Evolutionary conservation across 1,284 basidiomycete species (phyloP).

Genomic region (Phlebopus sp.): DNA sequence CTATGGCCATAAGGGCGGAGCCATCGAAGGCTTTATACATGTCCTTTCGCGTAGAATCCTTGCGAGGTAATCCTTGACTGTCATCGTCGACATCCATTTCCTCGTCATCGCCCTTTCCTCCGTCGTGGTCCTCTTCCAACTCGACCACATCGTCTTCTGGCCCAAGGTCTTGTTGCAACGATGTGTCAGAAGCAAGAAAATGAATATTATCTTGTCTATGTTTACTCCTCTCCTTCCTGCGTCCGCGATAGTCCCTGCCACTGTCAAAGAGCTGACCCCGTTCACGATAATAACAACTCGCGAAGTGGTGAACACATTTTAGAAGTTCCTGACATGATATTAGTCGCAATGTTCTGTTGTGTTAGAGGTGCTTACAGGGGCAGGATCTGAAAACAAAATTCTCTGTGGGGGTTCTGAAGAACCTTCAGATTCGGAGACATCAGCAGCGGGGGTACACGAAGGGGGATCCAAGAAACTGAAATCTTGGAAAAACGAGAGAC

Average conservation of each 20-base stretch:
- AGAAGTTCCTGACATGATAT: slow-evolving; percentile 54
- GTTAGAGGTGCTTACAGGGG: slow-evolving; percentile 41
- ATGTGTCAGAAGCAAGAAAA: slow-evolving; percentile 14
- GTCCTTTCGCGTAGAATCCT: slow-evolving; percentile 39
- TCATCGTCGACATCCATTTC: slow-evolving; percentile 12
- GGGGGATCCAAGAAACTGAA: slow-evolving; percentile 35
- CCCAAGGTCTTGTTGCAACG: slow-evolving; percentile 7
- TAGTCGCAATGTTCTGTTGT: slow-evolving; percentile 5
- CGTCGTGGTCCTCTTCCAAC: slow-evolving; percentile 21
- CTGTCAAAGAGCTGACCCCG: slow-evolving; percentile 56
- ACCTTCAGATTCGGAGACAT: background rate
- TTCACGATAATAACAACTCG: slow-evolving; percentile 60
- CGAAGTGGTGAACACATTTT: slow-evolving; percentile 67
- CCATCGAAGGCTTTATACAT: slow-evolving; percentile 77
- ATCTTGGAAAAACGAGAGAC: slow-evolving; percentile 40
- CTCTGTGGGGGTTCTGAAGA: background rate
- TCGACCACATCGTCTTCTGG: slow-evolving; percentile 18
- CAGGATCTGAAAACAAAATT: slow-evolving; percentile 35
- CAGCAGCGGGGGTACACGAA: slow-evolving; percentile 12
- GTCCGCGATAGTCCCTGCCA: slow-evolving; percentile 44
- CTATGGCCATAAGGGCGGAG: slow-evolving; percentile 66
- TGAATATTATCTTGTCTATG: slow-evolving; percentile 22
- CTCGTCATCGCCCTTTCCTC: slow-evolving; percentile 24
- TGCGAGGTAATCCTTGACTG: slow-evolving; percentile 4
- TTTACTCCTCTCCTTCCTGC: slow-evolving; percentile 33